These are phyloP conservation scores for Alternaria burnsii DNA, from an alignment of 2,329 filamentous ascomycete species.

Conservation along the genomic window DNA sequence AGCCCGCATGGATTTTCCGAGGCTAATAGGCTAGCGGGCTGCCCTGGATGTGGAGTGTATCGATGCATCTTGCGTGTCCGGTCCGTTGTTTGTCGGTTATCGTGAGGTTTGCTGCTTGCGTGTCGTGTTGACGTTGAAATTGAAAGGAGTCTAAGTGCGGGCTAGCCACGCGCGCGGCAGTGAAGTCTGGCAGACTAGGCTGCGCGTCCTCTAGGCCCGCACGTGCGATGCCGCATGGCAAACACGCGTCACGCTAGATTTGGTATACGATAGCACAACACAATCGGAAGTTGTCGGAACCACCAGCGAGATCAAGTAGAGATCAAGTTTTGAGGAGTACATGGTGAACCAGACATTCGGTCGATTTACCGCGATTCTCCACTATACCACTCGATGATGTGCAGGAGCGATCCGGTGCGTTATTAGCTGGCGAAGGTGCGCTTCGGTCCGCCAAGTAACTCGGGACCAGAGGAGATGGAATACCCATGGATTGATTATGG, in stretches of 20 bases:
- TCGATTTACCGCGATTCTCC: not conserved
- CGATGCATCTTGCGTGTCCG: constrained; percentile 2
- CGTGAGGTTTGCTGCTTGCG: not conserved
- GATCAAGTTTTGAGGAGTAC: not conserved
- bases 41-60: not conserved
- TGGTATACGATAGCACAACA: not conserved
- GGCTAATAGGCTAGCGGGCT: constrained; percentile 5
- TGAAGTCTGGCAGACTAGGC: constrained; percentile 1
- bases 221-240: not conserved
- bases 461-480: not conserved
- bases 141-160: not conserved
- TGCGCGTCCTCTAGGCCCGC: not conserved
- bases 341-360: not conserved
- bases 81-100: not conserved
- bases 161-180: not conserved
- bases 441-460: constrained; percentile 3
- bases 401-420: not conserved
- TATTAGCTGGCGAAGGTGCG: not conserved
- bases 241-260: not conserved
- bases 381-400: not conserved
- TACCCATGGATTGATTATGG: not conserved
- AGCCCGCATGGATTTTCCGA: constrained; percentile 1
- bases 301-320: not conserved
- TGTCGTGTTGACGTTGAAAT: not conserved
- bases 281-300: not conserved